phyloP scores from a whole-genome alignment of 352 stramenopile genomes.

The Pilasporangium apinafurcum region DNA sequence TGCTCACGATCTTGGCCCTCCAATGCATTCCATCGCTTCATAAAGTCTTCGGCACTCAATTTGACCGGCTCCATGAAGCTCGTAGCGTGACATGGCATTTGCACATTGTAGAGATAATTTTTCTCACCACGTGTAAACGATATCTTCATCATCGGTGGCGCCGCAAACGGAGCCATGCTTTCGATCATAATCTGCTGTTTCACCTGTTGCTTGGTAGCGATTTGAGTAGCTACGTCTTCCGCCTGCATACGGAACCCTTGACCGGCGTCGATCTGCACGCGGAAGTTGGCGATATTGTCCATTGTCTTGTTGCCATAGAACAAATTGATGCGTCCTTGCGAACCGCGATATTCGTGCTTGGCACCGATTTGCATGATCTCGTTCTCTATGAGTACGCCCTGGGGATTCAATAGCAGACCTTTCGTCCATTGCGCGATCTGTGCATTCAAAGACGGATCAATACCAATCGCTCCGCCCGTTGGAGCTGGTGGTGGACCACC shows the following conservation, averaged over 20 bases:
- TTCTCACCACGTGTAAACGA: slow-evolving; percentile 69
- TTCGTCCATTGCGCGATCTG: slow-evolving; percentile 68
- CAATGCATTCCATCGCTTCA: slow-evolving; percentile 90
- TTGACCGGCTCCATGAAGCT: slow-evolving; percentile 92
- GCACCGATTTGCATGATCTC: slow-evolving; percentile 92
- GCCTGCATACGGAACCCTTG: slow-evolving; percentile 49
- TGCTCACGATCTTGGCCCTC: slow-evolving; percentile 90
- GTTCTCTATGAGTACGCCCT: slow-evolving; percentile 91
- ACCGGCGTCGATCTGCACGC: slow-evolving; percentile 50
- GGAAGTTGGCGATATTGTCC: slow-evolving; percentile 79
- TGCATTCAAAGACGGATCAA: slow-evolving; percentile 36
- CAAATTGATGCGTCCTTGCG: slow-evolving; percentile 90
- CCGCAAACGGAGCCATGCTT: slow-evolving; percentile 89
- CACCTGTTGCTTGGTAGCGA: slow-evolving; percentile 87
- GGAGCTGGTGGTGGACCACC: slow-evolving; percentile 6
- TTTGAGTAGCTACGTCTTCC: slow-evolving; percentile 60
- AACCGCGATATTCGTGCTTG: slow-evolving; percentile 94
- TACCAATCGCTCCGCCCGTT: slow-evolving; percentile 11
- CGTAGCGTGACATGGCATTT: slow-evolving; percentile 85
- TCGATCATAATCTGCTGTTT: slow-evolving; percentile 92
- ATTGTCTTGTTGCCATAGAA: slow-evolving; percentile 94
- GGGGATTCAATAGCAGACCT: slow-evolving; percentile 86
- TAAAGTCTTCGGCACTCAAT: slow-evolving; percentile 87
- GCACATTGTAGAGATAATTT: slow-evolving; percentile 64
- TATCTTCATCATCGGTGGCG: slow-evolving; percentile 84